These are phyloP conservation scores for Exobasidium cylindrosporum DNA, from an alignment of 1,284 basidiomycete genomes.

Conservation along the genomic window DNA sequence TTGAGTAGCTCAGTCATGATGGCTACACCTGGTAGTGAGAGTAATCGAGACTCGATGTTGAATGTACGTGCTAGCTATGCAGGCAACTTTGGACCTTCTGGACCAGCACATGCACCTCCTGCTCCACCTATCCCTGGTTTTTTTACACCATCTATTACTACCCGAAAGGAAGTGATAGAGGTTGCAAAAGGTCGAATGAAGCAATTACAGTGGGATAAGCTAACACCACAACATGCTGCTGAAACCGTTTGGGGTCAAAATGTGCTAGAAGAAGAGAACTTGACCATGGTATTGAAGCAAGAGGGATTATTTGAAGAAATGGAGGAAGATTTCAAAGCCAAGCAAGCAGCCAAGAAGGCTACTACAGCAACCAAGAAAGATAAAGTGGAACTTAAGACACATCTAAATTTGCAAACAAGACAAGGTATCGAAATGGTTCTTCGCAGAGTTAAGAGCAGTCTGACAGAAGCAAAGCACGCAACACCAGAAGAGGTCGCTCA, in stretches of 20 bases:
- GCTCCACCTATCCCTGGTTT: constrained; percentile 58
- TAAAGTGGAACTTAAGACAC: constrained; percentile 55
- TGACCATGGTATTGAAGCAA: constrained; percentile 34
- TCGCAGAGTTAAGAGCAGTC: constrained; percentile 22
- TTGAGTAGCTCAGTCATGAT: constrained; percentile 3
- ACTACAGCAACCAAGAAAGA: constrained; percentile 54
- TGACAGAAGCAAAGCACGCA: constrained; percentile 45
- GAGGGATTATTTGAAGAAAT: constrained; percentile 86
- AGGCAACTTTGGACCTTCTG: constrained; percentile 35
- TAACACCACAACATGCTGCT: constrained; percentile 51
- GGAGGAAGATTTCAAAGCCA: constrained; percentile 97
- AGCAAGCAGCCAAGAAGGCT: constrained; percentile 67
- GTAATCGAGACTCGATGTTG: constrained; percentile 45
- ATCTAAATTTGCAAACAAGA: constrained; percentile 40
- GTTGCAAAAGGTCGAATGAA: constrained; percentile 91
- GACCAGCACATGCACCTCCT: constrained; percentile 49
- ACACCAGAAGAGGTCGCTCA: constrained; percentile 54
- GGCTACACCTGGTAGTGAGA: constrained; percentile 12
- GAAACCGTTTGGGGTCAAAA: constrained; percentile 51
- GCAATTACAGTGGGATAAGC: constrained; percentile 97
- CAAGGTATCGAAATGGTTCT: constrained; percentile 47
- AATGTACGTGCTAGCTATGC: constrained; percentile 45
- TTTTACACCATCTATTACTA: constrained; percentile 26
- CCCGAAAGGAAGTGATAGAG: constrained; percentile 76
- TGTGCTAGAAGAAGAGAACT: constrained; percentile 30